Conservation (phyloP, 2,329 filamentous ascomycete genomes). For the Epicoccum sorghinum region DNA sequence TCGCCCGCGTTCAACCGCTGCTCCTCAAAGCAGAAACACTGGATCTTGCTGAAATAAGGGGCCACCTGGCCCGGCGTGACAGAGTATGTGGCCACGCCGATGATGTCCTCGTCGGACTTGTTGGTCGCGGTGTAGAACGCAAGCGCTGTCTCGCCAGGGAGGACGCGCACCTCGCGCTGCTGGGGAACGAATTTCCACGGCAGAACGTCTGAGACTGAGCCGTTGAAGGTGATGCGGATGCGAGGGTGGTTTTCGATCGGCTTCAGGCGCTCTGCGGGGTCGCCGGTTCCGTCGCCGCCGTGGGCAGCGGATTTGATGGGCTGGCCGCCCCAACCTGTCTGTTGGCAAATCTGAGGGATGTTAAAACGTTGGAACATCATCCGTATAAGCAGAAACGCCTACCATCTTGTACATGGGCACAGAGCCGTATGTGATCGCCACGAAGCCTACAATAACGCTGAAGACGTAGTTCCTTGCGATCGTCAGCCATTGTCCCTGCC, state of each 20-base stretch:
- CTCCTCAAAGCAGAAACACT: slow-evolving; percentile 98
- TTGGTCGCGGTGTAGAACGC: slow-evolving; percentile 99
- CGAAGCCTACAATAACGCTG: slow-evolving; percentile 78
- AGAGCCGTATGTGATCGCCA: slow-evolving; percentile 80
- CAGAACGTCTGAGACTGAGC: slow-evolving; percentile 90
- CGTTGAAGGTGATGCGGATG: slow-evolving; percentile 94
- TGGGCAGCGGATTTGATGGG: slow-evolving; percentile 82
- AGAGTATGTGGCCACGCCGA: slow-evolving; percentile 96
- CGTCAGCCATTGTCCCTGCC: slow-evolving; percentile 5
- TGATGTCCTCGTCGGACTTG: slow-evolving; percentile 87
- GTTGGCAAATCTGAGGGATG: slow-evolving; percentile 72
- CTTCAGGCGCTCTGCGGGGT: slow-evolving; percentile 76
- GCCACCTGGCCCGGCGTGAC: slow-evolving; percentile 95
- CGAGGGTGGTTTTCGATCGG: slow-evolving; percentile 82
- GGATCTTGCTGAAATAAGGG: slow-evolving; percentile 98
- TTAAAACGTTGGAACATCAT: no score
- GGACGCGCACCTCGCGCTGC: slow-evolving; percentile 92
- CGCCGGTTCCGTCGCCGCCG: slow-evolving; percentile 60
- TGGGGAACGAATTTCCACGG: slow-evolving; percentile 98
- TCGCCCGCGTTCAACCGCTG: slow-evolving; percentile 93
- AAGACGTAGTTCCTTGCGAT: slow-evolving; percentile 70
- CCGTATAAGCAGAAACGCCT: slow-evolving; percentile 18
- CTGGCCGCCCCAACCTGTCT: slow-evolving; percentile 90
- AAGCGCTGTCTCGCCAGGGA: slow-evolving; percentile 94
- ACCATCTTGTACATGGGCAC: slow-evolving; percentile 91